Percentiles rank a stretch among this genome's conserved stretches.
phyloP scores from a whole-genome alignment of 2,329 filamentous ascomycete genomes.

The Nigrograna mackinnonii region DNA sequence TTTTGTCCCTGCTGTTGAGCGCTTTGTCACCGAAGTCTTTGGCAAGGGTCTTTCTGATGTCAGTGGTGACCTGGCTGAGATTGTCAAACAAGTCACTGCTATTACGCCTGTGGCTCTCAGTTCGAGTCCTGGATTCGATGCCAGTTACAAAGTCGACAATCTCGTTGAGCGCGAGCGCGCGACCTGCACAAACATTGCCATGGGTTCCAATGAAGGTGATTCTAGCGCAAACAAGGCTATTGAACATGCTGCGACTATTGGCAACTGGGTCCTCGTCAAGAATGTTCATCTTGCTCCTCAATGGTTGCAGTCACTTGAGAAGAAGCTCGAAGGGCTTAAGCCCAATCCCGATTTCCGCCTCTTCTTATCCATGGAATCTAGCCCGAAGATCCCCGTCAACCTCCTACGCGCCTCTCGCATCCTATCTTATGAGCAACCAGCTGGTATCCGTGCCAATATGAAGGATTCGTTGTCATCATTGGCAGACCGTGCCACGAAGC shows the following conservation, averaged over 20 bases:
- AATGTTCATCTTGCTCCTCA: conserved; percentile 96
- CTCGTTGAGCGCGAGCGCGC: conserved; percentile 83
- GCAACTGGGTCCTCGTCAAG: conserved; percentile 97
- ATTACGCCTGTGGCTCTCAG: conserved; percentile 87
- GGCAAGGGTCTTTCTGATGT: conserved; percentile 81
- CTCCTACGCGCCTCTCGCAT: conserved; percentile 90
- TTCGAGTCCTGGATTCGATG: conserved; percentile 95
- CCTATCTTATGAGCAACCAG: conserved; percentile 97
- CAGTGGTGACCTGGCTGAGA: conserved; percentile 81
- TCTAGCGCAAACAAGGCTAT: conserved; percentile 95
- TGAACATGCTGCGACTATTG: conserved; percentile 85
- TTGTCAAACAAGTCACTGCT: conserved; percentile 81
- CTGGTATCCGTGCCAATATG: conserved; percentile 96
- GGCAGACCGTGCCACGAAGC: conserved; percentile 73
- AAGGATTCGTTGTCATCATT: conserved; percentile 91
- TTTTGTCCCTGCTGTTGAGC: conserved; percentile 89
- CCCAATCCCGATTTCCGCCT: conserved; percentile 91
- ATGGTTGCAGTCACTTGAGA: conserved; percentile 96
- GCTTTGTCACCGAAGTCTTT: conserved; percentile 87
- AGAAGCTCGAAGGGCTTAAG: conserved; percentile 93
- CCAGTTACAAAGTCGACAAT: conserved; percentile 97
- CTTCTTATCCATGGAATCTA: conserved; percentile 98
- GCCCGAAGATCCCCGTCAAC: conserved; percentile 95
- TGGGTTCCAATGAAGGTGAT: conserved; percentile 95
- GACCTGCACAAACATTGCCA: conserved; percentile 94